Conservation (phyloP, 1,139 yeast species). For the Pneumocystis wakefieldiae region DNA sequence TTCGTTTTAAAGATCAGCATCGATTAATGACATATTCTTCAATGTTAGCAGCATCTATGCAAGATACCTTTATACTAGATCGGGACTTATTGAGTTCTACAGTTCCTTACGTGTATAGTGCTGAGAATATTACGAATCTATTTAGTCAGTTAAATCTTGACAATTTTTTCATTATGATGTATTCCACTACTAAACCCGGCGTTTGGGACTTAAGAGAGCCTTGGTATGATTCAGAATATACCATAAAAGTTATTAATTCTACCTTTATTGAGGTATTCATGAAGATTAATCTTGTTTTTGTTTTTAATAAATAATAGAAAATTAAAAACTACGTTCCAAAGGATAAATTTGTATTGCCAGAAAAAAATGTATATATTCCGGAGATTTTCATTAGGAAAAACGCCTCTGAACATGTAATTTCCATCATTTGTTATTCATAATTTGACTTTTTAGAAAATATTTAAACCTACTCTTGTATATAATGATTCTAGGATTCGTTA, state of each 20-base stretch:
- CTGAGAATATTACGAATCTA: slow-evolving; percentile 37
- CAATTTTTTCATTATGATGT: slow-evolving; percentile 42
- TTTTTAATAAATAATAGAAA: slow-evolving; percentile 21
- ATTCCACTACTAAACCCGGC: slow-evolving; percentile 20
- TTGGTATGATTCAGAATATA: slow-evolving; percentile 86
- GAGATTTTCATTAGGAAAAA: too few relatives aligned
- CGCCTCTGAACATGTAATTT: neutral
- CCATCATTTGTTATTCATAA: neutral
- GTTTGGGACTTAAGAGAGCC: slow-evolving; percentile 38
- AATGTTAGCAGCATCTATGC: slow-evolving; percentile 29
- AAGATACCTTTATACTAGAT: slow-evolving; percentile 45
- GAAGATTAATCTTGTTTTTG: slow-evolving; percentile 24
- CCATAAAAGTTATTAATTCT: slow-evolving; percentile 23
- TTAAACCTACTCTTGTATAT: slow-evolving; percentile 24
- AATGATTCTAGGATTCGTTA: slow-evolving; percentile 33
- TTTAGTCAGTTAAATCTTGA: slow-evolving; percentile 37
- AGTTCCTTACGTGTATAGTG: slow-evolving; percentile 35
- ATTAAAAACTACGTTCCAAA: too few relatives aligned
- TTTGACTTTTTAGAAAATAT: neutral
- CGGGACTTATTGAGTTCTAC: slow-evolving; percentile 34
- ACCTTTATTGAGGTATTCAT: neutral
- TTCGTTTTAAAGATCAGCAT: slow-evolving; percentile 42
- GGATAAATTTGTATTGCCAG: too few relatives aligned
- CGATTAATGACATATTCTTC: neutral
- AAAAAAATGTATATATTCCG: too few relatives aligned